Evolutionary conservation across 1,139 yeast genomes (phyloP).

Genomic region (Trichomonascaceae sp.): DNA sequence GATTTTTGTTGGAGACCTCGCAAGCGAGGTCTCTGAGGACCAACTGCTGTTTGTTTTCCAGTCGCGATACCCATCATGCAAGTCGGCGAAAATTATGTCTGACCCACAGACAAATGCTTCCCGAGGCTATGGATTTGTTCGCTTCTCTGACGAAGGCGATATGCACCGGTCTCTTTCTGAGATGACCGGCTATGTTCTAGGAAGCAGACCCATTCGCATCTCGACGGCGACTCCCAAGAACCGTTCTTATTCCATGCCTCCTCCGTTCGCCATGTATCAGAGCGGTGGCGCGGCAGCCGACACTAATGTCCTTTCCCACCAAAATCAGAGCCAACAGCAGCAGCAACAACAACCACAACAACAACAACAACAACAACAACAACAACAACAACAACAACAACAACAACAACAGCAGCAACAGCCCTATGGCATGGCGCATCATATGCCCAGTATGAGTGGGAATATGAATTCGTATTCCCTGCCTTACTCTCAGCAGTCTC

Average conservation of each 20-base stretch:
- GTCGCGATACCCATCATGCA: conserved; percentile 56
- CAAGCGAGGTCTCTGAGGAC: conserved; percentile 64
- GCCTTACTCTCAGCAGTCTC: conserved; percentile 18
- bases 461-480: not conserved
- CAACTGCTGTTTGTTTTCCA: conserved; percentile 58
- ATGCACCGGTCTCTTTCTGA: conserved; percentile 64
- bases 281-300: conserved; percentile 3
- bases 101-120: conserved; percentile 67
- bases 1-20: conserved; percentile 76
- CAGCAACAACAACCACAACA: too few species aligned
- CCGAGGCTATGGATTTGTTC: conserved; percentile 87
- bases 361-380: too few species aligned
- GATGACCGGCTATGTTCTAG: conserved; percentile 70
- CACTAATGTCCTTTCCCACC: conserved; percentile 6
- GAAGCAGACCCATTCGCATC: conserved; percentile 66
- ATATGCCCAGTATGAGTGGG: conserved; percentile 1
- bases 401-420: too few species aligned
- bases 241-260: not conserved
- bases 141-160: conserved; percentile 59
- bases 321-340: too few species aligned
- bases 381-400: too few species aligned
- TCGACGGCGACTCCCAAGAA: conserved; percentile 56
- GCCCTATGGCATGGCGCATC: not conserved
- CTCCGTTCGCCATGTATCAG: not conserved
- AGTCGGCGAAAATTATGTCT: conserved; percentile 77